Percentiles rank a stretch among this genome's conserved stretches.
phyloP scores from a whole-genome alignment of 352 stramenopile genomes.

The Phytopythium litorale region DNA sequence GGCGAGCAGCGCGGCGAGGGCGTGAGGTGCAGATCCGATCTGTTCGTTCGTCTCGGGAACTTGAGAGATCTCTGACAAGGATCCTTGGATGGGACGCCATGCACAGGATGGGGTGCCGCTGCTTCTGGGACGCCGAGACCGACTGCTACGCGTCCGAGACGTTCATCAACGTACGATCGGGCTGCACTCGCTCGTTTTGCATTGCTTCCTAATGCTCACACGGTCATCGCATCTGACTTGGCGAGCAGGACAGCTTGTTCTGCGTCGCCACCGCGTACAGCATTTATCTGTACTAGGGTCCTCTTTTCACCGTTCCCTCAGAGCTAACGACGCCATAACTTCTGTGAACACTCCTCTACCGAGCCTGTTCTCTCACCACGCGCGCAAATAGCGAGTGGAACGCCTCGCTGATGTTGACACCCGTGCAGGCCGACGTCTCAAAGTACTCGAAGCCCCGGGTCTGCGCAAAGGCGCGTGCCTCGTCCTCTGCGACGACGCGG shows the following conservation, averaged over 20 bases:
- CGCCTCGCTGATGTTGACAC: slow-evolving; percentile 79
- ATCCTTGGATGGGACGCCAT: not conserved
- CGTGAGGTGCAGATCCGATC: slow-evolving; percentile 37
- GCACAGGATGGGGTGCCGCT: slow-evolving; percentile 83
- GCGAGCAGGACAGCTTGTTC: slow-evolving; percentile 79
- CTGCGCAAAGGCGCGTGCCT: slow-evolving; percentile 68
- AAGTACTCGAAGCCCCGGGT: slow-evolving; percentile 88
- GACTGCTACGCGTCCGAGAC: slow-evolving; percentile 89
- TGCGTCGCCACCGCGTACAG: slow-evolving; percentile 87
- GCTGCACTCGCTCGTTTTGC: not conserved
- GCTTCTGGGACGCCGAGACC: slow-evolving; percentile 89
- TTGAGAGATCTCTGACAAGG: not conserved
- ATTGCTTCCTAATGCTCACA: not conserved
- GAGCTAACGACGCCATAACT: not conserved
- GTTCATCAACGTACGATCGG: slow-evolving; percentile 71
- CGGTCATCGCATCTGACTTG: not conserved
- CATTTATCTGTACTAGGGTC: slow-evolving; percentile 81
- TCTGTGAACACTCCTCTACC: not conserved
- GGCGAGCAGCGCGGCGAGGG: slow-evolving; percentile 87
- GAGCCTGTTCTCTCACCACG: slow-evolving; percentile 25
- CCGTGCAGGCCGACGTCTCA: slow-evolving; percentile 90
- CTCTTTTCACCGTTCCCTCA: not conserved
- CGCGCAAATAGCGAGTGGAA: slow-evolving; percentile 82
- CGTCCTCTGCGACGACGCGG: slow-evolving; percentile 71
- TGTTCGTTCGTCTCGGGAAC: not conserved